phyloP scores from a whole-genome alignment of 805 yeast genomes.

The Wickerhamomyces alni region DNA sequence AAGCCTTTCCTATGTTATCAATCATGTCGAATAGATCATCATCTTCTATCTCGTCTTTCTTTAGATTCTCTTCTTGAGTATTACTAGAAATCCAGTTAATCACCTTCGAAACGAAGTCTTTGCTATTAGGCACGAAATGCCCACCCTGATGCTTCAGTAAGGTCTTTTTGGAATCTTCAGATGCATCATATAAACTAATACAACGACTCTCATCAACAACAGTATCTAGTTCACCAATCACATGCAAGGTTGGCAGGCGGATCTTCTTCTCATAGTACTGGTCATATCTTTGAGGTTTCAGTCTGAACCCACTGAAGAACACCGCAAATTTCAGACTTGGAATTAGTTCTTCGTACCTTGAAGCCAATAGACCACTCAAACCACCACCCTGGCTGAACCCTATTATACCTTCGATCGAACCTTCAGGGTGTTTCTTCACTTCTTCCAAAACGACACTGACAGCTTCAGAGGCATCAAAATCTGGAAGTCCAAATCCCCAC shows the following conservation, averaged over 20 bases:
- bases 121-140: conserved; percentile 90
- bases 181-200: conserved; percentile 46
- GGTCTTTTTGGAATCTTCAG: conserved; percentile 35
- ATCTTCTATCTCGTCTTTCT: conserved; percentile 15
- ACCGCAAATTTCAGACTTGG: conserved; percentile 19
- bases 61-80: neutral
- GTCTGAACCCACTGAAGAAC: conserved; percentile 60
- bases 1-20: conserved; percentile 33
- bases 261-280: conserved; percentile 14
- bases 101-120: conserved; percentile 31
- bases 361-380: conserved; percentile 55
- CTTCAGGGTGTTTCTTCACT: conserved; percentile 39
- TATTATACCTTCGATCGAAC: conserved; percentile 77
- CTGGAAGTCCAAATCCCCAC: conserved; percentile 49
- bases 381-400: conserved; percentile 97
- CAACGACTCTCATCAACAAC: conserved; percentile 74
- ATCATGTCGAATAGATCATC: conserved; percentile 32
- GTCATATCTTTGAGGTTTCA: conserved; percentile 24
- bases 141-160: conserved; percentile 86
- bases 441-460: conserved; percentile 37
- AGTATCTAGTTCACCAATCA: conserved; percentile 83
- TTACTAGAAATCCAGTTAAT: conserved; percentile 26
- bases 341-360: conserved; percentile 45
- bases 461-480: conserved; percentile 27
- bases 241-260: conserved; percentile 49